Evolutionary conservation across 179 eudicot genomes (phyloP).

Genomic region (Spinacia oleracea): DNA sequence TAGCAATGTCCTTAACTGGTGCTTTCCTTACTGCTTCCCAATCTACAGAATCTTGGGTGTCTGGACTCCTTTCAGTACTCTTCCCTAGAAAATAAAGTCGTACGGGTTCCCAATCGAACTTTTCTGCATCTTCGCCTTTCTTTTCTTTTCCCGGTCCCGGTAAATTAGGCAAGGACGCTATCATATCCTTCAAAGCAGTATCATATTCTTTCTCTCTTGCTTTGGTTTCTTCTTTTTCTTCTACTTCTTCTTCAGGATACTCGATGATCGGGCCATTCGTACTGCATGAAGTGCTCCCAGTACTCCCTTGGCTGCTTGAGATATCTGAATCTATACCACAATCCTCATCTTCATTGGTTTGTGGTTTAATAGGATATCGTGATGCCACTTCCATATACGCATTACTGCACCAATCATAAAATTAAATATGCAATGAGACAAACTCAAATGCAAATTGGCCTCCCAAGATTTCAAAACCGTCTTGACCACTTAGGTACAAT

Average conservation of each 20-base stretch:
- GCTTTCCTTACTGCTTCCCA: constrained; percentile 71
- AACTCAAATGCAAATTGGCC: too few species aligned
- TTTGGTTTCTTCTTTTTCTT: not conserved
- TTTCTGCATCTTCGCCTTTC: not conserved
- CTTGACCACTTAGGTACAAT: too few species aligned
- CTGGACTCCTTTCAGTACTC: constrained; percentile 35
- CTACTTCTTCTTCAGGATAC: constrained; percentile 27
- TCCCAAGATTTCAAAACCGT: too few species aligned
- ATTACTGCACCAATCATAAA: constrained; percentile 43
- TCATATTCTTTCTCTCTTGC: constrained; percentile 12
- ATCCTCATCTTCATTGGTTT: constrained; percentile 9
- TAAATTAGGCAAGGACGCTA: constrained; percentile 6
- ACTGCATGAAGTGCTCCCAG: constrained; percentile 20
- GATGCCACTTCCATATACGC: constrained; percentile 74
- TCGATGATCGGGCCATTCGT: constrained; percentile 14
- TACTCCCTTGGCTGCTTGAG: constrained; percentile 16
- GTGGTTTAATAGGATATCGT: constrained; percentile 47
- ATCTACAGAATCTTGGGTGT: constrained; percentile 59
- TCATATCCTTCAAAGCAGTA: constrained; percentile 24
- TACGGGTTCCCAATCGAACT: constrained; percentile 34
- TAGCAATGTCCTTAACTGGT: constrained; percentile 52
- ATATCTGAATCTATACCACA: constrained; percentile 18
- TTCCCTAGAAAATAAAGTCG: constrained; percentile 21
- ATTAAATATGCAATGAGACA: not conserved
- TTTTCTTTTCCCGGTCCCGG: constrained; percentile 23